Conservation (phyloP, 768 basidiomycete species). For the Suillus occidentalis region DNA sequence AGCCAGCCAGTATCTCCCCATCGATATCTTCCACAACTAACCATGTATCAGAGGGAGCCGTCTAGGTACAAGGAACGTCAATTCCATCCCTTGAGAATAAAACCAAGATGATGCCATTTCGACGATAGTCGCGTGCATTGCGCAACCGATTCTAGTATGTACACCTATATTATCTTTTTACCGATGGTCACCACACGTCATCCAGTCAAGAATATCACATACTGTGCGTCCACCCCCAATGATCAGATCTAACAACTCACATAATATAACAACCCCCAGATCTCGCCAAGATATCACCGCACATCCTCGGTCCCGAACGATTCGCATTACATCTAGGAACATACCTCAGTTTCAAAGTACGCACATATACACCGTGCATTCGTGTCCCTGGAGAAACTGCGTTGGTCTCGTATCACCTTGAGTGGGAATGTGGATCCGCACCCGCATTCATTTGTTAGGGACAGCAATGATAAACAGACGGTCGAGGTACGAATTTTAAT, state of each 20-base stretch:
- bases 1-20: slow-evolving; percentile 21
- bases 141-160: slow-evolving; percentile 87
- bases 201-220: slow-evolving; percentile 68
- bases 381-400: slow-evolving; percentile 73
- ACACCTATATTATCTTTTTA: not conserved
- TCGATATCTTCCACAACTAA: slow-evolving; percentile 26
- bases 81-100: not conserved
- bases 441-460: slow-evolving; percentile 79
- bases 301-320: slow-evolving; percentile 78
- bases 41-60: not conserved
- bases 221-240: slow-evolving; percentile 42
- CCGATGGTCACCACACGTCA: not conserved
- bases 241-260: not conserved
- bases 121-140: not conserved
- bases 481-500: slow-evolving; percentile 46
- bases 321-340: slow-evolving; percentile 88
- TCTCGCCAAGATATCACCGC: slow-evolving; percentile 85
- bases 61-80: not conserved
- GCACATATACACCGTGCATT: slow-evolving; percentile 70
- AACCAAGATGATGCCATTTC: not conserved
- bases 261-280: slow-evolving; percentile 43
- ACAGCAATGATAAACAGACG: slow-evolving; percentile 84
- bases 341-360: slow-evolving; percentile 80
- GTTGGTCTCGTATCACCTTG: slow-evolving; percentile 79
- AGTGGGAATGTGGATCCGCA: slow-evolving; percentile 49